Conservation (phyloP, 495 filamentous ascomycete species). For the Aspergillus haitiensis region DNA sequence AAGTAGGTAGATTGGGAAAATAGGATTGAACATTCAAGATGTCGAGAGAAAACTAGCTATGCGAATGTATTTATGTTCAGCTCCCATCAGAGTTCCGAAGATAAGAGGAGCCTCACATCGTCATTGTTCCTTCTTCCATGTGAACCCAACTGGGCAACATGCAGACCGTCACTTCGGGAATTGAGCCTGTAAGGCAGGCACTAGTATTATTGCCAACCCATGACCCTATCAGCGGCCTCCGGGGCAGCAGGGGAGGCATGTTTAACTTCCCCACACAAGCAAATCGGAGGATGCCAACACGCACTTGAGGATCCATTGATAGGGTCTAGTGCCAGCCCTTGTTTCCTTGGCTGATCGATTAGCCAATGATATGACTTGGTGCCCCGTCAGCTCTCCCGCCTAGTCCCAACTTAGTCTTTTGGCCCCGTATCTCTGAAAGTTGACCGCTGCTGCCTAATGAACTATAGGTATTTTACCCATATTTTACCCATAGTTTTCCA, state of each 20-base stretch:
- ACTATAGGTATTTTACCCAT: background rate
- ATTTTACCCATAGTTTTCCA: constrained; percentile 5
- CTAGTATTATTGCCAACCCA: constrained; percentile 11
- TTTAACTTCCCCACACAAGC: constrained; percentile 11
- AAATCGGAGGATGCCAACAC: constrained; percentile 23
- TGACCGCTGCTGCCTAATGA: constrained; percentile 19
- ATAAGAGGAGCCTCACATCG: background rate
- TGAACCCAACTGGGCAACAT: constrained; percentile 6
- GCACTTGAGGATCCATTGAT: constrained; percentile 17
- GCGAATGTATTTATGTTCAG: background rate
- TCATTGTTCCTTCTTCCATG: background rate
- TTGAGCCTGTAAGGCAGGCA: constrained; percentile 19
- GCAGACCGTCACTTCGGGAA: constrained; percentile 10
- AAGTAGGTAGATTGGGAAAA: too few species aligned
- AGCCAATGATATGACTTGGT: background rate
- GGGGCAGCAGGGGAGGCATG: background rate
- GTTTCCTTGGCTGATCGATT: constrained; percentile 8
- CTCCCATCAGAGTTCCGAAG: background rate
- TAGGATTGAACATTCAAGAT: too few species aligned
- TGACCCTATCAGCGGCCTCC: constrained; percentile 13
- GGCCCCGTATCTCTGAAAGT: constrained; percentile 20
- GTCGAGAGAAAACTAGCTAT: too few species aligned
- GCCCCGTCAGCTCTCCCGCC: constrained; percentile 2
- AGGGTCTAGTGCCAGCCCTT: constrained; percentile 21
- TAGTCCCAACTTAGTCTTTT: constrained; percentile 8